phyloP scores from a whole-genome alignment of 2,329 filamentous ascomycete species.

The Pseudopyrenochaeta lycopersici region DNA sequence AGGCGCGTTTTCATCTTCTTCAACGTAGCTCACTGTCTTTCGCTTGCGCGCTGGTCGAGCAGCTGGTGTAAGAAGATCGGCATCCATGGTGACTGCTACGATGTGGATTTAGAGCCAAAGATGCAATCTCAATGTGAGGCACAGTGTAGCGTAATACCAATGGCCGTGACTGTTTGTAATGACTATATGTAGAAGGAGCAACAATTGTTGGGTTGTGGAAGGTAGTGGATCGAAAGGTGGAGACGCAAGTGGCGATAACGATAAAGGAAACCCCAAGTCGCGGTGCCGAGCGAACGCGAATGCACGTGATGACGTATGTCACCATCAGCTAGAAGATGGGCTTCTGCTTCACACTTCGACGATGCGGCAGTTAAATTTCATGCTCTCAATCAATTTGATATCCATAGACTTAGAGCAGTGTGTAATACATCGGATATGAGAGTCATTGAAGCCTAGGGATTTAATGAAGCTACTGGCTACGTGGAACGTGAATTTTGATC shows the following conservation, averaged over 20 bases:
- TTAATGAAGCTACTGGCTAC: too few species aligned
- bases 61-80: background rate
- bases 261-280: background rate
- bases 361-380: too few species aligned
- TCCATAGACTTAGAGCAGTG: too few species aligned
- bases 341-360: too few species aligned
- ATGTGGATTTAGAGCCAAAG: background rate
- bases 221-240: background rate
- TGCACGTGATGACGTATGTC: constrained; percentile 18
- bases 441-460: too few species aligned
- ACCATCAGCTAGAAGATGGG: background rate
- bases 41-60: constrained; percentile 30
- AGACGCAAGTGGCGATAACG: constrained; percentile 4
- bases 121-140: background rate
- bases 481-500: too few species aligned
- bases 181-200: background rate
- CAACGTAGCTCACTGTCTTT: constrained; percentile 20
- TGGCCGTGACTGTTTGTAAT: background rate
- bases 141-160: background rate
- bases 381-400: too few species aligned
- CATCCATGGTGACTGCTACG: background rate
- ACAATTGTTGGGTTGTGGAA: background rate
- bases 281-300: constrained; percentile 5
- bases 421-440: too few species aligned
- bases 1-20: constrained; percentile 12